Base-by-base conservation (phyloP, 2,329 filamentous ascomycete species). In the Sarocladium strictum region DNA sequence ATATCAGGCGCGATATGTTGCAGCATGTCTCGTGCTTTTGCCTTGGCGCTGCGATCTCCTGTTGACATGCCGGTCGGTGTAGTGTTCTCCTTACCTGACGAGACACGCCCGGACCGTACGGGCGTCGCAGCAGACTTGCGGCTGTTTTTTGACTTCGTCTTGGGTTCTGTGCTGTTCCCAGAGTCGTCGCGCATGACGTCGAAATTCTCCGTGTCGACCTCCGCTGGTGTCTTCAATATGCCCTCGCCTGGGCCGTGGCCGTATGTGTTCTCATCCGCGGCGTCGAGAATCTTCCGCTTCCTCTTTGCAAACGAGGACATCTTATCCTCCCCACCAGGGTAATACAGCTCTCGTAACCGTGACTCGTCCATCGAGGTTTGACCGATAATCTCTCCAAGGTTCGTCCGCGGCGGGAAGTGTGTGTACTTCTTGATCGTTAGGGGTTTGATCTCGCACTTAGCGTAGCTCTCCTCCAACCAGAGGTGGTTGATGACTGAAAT, bases 391-490 rank as follows among this genome's bases (percentile, higher is more conserved):
- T 97, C 94, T 53, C 91, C 89, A 5, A 99, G 78, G 66, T 99
- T 97, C 2, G 93, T 97, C 55, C 91, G 82, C 11, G 81, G 79
- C 15, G 94, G 94, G 61, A 97, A 99, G 65, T 91, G 86, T 1
- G 81, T 90, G 66, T 96, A 99, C 58, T 87, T 86, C 9, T 80
- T 76, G 53, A 89, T 82, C 3, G 87, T 87, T 21, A 92, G 73
- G 0, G 83, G 81, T 66, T 90, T 87, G 56, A 87, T 75, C 64
- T 88, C 80, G 74, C 91, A 96, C 66, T 88, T 90, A 1, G 93
- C 90, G 65, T 97, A 99, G 69, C 91, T 95, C 65, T 99, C 94
- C 69, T 99, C 94, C 45, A 99, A 80, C 94, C 94, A 99, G 1
- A 99, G 78, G 67, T 99, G 94, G 67, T 97, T 99, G 62, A 96